These are phyloP conservation scores for Alternaria sp. DNA, from an alignment of 2,329 filamentous ascomycete genomes.

Conservation along the genomic window DNA sequence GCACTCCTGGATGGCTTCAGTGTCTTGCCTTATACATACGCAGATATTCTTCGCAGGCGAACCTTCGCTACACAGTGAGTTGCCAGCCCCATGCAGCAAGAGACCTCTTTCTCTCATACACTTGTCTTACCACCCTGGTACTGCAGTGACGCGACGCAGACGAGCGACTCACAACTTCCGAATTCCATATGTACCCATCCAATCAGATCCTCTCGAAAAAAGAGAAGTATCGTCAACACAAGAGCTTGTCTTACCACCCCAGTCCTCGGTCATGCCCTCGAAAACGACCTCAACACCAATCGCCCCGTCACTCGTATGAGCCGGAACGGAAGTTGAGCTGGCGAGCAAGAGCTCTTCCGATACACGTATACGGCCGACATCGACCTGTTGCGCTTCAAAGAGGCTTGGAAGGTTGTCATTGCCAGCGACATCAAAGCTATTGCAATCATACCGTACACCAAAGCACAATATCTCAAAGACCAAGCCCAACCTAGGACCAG, in stretches of 20 bases:
- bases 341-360: background rate
- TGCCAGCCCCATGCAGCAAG: constrained; percentile 68
- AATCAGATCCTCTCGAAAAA: background rate
- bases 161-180: background rate
- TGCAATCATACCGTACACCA: too few species aligned
- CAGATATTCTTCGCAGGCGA: background rate
- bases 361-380: constrained; percentile 46
- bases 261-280: constrained; percentile 89
- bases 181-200: background rate
- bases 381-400: too few species aligned
- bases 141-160: background rate
- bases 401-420: too few species aligned
- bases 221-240: background rate
- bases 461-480: too few species aligned
- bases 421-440: too few species aligned
- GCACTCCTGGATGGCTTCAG: background rate
- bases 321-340: background rate
- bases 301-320: constrained; percentile 65
- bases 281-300: constrained; percentile 89
- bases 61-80: background rate
- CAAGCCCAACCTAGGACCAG: too few species aligned
- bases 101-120: constrained; percentile 73
- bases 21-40: background rate
- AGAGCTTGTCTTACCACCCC: constrained; percentile 67
- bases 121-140: constrained; percentile 54